Evolutionary conservation across 495 filamentous ascomycete species (phyloP), one percentile per base, ranked within the genome.

Genomic region (Penicillium desertorum): DNA sequence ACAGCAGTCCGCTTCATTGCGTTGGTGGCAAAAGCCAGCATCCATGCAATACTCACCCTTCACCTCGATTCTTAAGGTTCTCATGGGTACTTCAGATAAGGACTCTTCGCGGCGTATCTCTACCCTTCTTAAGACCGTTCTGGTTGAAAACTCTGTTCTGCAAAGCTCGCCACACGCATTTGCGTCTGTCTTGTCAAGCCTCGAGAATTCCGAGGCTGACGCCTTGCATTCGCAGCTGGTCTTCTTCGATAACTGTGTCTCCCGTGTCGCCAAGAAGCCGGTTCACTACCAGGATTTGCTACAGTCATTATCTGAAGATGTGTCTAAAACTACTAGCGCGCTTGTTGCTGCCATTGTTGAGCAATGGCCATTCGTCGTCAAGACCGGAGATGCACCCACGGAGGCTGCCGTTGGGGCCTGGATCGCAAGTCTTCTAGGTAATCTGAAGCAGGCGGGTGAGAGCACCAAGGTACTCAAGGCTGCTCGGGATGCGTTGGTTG

Each of bases 171-270:
- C 67, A 5, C 46, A 46, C 17, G 69, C 73, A 23, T 79, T 78
- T 53, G 61, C 68, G 5, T 61, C 75, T 11, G 44, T 79, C 3
- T 22, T 76, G 17, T 77, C 60, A 74, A 83, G 69, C 63, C 73
- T 64, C 62, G 82, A 68, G 61, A 71, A 52, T 56, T 81, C 72
- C 1, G 71, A 73, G 25, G 48, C 68, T 2, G 69, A 64, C 9
- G 34, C 51, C 16, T 52, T 78, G 10, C 65, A 63, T 30, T 62
- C 61, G 4, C 74, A 74, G 56, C 36, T 79, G 42, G 58, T 80
- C 4, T 96, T 93, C 61, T 66, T 97, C 50, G 91, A 97, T 58
- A 89, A 92, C 47, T 94, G 90, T 67, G 74, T 86, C 17, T 81
- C 80, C 41, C 83, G 90, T 16, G 85, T 86, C 46, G 83, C 84